Evolutionary conservation across 331 rosid genomes (phyloP), one percentile per base, ranked within the genome.

Genomic region (Acacia pycnantha): DNA sequence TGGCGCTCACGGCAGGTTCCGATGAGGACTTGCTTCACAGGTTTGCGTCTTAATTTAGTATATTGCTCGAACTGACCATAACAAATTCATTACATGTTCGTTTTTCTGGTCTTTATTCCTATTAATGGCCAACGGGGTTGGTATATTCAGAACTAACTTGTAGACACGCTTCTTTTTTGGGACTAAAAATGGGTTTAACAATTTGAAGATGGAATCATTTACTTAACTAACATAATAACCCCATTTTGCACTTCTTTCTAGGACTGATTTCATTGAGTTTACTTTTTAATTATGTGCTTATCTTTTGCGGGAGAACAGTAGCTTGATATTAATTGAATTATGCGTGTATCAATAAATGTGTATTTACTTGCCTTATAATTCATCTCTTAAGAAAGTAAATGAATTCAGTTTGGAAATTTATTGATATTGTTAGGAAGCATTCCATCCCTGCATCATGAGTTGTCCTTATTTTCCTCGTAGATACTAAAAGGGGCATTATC

Each of bases 21-120:
- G 89, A 88, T 62, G 94, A 92, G 69, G 91, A 97, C 79, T 79
- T 86, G 71, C 97, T 96, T 75, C 97, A 96, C 66, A 91, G 97
- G 99, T 95, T 84, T 51, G 83, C 81, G 4, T 24, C 79, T 73
- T 70, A 7, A 16, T n/a, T 65, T 29, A 65, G 43, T 31, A 15
- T 10, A 12, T 26, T 59, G 33, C 26, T 26, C 35, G 10, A 59
- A n/a, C 65, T 11, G 15, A 24, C 11, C 15, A 13, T 59, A 59
- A 24, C 33, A 24, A 59, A 24, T 4, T 59, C 33, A 11, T 59
- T 37, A 27, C 37, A 61, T 26, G 68, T 26, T 24, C 13, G 21
- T 14, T 62, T 1, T 62, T 62, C 6, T 27, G 21, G 19, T 37
- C 18, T 26, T 61, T 11, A 26, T 61, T 26, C 3, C 9, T 18